These are phyloP conservation scores for Raphanus raphanistrum DNA, from an alignment of 345 rosid genomes.

Conservation along the genomic window DNA sequence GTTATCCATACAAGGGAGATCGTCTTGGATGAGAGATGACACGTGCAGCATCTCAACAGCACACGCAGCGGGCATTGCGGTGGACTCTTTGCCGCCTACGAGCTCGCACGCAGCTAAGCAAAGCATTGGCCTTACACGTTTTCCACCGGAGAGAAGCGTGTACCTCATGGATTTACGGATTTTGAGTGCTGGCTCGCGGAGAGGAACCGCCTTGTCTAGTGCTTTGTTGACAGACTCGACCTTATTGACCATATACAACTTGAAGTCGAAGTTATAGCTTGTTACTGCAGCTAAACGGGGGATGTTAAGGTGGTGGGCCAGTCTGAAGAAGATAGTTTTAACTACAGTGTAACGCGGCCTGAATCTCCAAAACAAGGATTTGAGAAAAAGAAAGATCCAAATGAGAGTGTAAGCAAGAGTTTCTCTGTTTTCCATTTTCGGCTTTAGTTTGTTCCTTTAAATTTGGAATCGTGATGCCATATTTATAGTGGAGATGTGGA, in stretches of 20 bases:
- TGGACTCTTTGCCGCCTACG: slow-evolving; percentile 59
- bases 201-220: slow-evolving; percentile 55
- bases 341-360: not conserved
- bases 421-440: slow-evolving; percentile 10
- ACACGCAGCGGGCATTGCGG: slow-evolving; percentile 74
- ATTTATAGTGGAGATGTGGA: not conserved
- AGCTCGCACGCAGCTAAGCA: slow-evolving; percentile 78
- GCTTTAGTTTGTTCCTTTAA: not conserved
- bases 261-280: slow-evolving; percentile 45
- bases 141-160: slow-evolving; percentile 71
- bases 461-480: not conserved
- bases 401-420: slow-evolving; percentile 19
- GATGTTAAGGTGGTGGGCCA: not conserved
- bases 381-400: slow-evolving; percentile 10
- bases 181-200: slow-evolving; percentile 54
- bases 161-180: slow-evolving; percentile 87
- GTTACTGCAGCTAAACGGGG: not conserved
- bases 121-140: slow-evolving; percentile 69
- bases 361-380: slow-evolving; percentile 6
- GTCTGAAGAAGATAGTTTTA: not conserved
- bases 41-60: slow-evolving; percentile 78
- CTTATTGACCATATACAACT: slow-evolving; percentile 60
- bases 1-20: slow-evolving; percentile 80
- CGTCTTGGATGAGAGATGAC: slow-evolving; percentile 73
- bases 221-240: slow-evolving; percentile 61